Evolutionary conservation across 2,329 filamentous ascomycete species (phyloP).

Genomic region (Dryadomyces sulphureus): DNA sequence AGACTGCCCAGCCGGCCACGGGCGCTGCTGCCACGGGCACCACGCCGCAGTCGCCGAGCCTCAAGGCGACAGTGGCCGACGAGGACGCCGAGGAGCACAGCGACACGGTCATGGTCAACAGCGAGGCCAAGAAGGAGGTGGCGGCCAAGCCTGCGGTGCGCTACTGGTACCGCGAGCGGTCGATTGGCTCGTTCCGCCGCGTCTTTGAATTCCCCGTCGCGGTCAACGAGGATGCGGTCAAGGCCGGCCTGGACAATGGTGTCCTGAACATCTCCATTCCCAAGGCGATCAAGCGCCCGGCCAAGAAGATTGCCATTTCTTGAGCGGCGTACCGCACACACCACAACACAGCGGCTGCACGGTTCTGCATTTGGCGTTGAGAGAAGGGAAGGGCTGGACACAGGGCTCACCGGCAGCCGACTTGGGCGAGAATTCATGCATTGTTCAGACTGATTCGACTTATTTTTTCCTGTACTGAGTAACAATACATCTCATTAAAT

Average conservation of each 20-base stretch:
- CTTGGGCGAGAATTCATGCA: too few species aligned
- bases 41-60: slow-evolving; percentile 20
- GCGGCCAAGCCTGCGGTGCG: slow-evolving; percentile 8
- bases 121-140: slow-evolving; percentile 12
- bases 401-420: too few species aligned
- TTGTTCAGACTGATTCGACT: too few species aligned
- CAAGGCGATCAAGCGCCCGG: slow-evolving; percentile 46
- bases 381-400: too few species aligned
- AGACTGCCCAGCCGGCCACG: slow-evolving; percentile 8
- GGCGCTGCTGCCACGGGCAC: slow-evolving; percentile 10
- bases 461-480: too few species aligned
- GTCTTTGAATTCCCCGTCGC: slow-evolving; percentile 52
- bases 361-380: too few species aligned
- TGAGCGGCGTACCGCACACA: too few species aligned
- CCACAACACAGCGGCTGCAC: too few species aligned
- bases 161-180: slow-evolving; percentile 59
- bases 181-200: slow-evolving; percentile 51
- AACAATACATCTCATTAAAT: too few species aligned
- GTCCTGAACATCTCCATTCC: slow-evolving; percentile 50
- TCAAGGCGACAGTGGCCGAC: slow-evolving; percentile 53
- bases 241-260: slow-evolving; percentile 49
- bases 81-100: slow-evolving; percentile 22
- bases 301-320: slow-evolving; percentile 38
- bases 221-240: slow-evolving; percentile 47
- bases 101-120: slow-evolving; percentile 13